Evolutionary conservation across 768 basidiomycete genomes (phyloP), one percentile per base, ranked within the genome.

Genomic region (Clavulina sp.): DNA sequence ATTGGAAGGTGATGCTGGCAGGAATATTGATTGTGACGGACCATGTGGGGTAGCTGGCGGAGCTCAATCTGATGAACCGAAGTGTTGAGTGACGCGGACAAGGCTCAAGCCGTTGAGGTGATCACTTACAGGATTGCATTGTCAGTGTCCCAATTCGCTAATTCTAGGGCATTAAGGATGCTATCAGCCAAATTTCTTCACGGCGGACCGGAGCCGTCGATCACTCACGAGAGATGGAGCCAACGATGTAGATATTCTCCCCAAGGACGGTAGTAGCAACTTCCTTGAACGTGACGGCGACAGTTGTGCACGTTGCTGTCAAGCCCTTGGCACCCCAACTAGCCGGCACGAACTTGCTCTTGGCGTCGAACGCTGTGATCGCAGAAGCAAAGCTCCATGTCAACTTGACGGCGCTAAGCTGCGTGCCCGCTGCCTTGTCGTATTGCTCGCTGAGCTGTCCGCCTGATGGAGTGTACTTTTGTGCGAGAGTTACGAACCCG

Each of bases 321-420:
- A 83, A 56, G 3, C 74, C 76, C n/a, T 64, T 59, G 4, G 84
- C 83, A 30, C 81, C 81, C 84, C 84, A 84, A 0, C 66, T 66
- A 4, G 73, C 67, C 1, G 65, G 58, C 19, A 38, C 19, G 33
- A 44, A 23, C 6, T n/a, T 18, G n/a, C n/a, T n/a, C n/a, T 48
- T 41, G 9, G 52, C 48, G 32, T 49, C 46, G 32, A 48, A 50
- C 29, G 47, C 47, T 0, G 82, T 82, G 50, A 85, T 62, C 0
- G 75, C 71, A 28, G 79, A 69, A 1, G 83, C 82, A 58, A 84
- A 85, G 57, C 75, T 80, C 83, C 82, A 85, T 0, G 82, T 84
- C 52, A 84, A 66, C 60, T 85, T 76, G 5, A 61, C 63, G 2
- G 83, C 83, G 60, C 78, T 78, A 18, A 74, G 53, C 1, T 73